phyloP scores from a whole-genome alignment of 768 basidiomycete species.

The Termitomyces sp. region DNA sequence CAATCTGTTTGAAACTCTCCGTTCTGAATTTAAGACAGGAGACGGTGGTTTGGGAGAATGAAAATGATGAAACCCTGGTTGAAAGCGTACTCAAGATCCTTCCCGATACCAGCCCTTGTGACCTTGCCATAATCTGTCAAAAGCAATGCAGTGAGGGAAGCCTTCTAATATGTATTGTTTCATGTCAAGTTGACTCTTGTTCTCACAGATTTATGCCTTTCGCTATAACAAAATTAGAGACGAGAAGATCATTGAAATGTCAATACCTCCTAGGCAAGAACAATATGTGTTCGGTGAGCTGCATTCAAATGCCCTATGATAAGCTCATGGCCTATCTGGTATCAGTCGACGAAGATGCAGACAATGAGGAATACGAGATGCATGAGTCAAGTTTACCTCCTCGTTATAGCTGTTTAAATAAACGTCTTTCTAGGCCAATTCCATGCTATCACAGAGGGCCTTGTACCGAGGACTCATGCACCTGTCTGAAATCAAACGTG shows the following conservation, averaged over 20 bases:
- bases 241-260: background rate
- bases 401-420: background rate
- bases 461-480: constrained; percentile 36
- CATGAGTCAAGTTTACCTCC: background rate
- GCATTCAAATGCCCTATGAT: background rate
- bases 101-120: constrained; percentile 45
- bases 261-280: background rate
- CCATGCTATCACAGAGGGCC: constrained; percentile 45
- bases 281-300: background rate
- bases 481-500: constrained; percentile 30
- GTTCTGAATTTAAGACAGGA: constrained; percentile 7
- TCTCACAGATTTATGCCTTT: constrained; percentile 17
- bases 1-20: background rate
- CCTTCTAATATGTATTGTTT: constrained; percentile 12
- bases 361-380: background rate
- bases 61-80: constrained; percentile 21
- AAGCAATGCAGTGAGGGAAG: constrained; percentile 38
- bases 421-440: constrained; percentile 15
- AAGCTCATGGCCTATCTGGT: background rate
- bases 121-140: constrained; percentile 41
- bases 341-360: constrained; percentile 2
- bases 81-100: constrained; percentile 32
- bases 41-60: constrained; percentile 20
- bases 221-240: constrained; percentile 12
- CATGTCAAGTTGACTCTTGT: constrained; percentile 8